Evolutionary conservation across 176 grass and related monocot species (phyloP).

Genomic region (bread wheat (Triticum aestivum)): DNA sequence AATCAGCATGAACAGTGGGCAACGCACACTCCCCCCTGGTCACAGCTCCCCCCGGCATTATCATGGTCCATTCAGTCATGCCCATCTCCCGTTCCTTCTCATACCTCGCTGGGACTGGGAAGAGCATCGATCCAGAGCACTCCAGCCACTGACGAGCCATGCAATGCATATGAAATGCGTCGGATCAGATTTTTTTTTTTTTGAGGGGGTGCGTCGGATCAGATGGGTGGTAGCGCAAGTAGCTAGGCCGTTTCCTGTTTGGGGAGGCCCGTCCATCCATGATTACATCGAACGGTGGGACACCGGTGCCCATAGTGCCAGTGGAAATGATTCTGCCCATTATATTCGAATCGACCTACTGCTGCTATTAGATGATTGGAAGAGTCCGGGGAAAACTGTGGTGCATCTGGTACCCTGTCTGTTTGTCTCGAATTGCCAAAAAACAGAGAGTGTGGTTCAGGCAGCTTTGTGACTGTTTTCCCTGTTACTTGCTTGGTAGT

Average conservation of each 20-base stretch:
- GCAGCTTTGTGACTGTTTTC: background rate
- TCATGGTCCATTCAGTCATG: background rate
- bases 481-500: background rate
- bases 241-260: background rate
- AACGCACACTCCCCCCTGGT: background rate
- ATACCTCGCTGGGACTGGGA: background rate
- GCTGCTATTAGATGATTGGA: background rate
- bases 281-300: conserved; percentile 12
- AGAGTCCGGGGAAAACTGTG: conserved; percentile 16
- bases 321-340: conserved; percentile 30
- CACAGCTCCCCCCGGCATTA: background rate
- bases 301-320: conserved; percentile 2
- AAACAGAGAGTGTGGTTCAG: background rate
- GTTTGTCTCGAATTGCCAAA: background rate
- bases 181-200: background rate
- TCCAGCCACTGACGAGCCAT: background rate
- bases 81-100: background rate
- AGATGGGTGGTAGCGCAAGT: background rate
- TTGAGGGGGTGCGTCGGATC: background rate
- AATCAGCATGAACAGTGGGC: background rate
- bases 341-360: background rate
- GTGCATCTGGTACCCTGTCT: background rate
- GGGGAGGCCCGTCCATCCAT: background rate
- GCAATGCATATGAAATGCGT: background rate
- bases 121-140: background rate